Conservation (phyloP, 371 early-diverging fungal genomes). For the Syncephalastrum monosporum region DNA sequence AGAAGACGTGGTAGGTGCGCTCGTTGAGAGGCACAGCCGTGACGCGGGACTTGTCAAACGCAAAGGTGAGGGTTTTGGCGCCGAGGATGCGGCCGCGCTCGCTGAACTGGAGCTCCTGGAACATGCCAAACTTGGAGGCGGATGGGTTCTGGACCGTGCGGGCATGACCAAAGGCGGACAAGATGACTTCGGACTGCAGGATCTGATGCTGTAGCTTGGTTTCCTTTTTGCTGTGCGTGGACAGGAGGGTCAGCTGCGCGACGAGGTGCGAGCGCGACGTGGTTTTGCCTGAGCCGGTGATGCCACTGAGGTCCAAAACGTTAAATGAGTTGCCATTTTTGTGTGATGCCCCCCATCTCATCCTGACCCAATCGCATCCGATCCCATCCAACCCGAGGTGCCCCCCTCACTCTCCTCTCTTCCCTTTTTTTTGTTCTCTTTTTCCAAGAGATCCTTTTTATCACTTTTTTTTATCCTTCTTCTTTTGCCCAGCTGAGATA, state of each 20-base stretch:
- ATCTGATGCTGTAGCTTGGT: slow-evolving; percentile 71
- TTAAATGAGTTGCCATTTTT: slow-evolving; percentile 1
- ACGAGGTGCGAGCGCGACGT: slow-evolving; percentile 64
- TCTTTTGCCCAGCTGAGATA: slow-evolving; percentile 8
- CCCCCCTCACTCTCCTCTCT: not conserved
- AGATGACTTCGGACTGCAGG: slow-evolving; percentile 61
- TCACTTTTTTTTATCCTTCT: not conserved
- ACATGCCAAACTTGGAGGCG: slow-evolving; percentile 77
- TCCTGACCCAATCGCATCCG: too few species aligned
- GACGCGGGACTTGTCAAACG: slow-evolving; percentile 83
- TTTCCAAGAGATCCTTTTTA: slow-evolving; percentile 5
- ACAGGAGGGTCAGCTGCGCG: slow-evolving; percentile 67
- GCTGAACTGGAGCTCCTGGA: slow-evolving; percentile 86
- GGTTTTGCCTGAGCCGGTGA: slow-evolving; percentile 85
- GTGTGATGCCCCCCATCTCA: too few species aligned
- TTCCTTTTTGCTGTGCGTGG: slow-evolving; percentile 71
- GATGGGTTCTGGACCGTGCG: slow-evolving; percentile 67
- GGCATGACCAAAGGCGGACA: slow-evolving; percentile 81
- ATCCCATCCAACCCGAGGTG: too few species aligned
- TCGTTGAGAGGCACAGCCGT: slow-evolving; percentile 53
- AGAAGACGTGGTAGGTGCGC: slow-evolving; percentile 89
- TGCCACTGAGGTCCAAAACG: slow-evolving; percentile 55
- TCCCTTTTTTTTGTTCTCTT: not conserved
- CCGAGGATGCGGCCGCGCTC: slow-evolving; percentile 85
- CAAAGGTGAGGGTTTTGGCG: slow-evolving; percentile 80